These are phyloP conservation scores for Brasenia schreberi DNA, from an alignment of 164 flowering plant genomes.

Conservation along the genomic window DNA sequence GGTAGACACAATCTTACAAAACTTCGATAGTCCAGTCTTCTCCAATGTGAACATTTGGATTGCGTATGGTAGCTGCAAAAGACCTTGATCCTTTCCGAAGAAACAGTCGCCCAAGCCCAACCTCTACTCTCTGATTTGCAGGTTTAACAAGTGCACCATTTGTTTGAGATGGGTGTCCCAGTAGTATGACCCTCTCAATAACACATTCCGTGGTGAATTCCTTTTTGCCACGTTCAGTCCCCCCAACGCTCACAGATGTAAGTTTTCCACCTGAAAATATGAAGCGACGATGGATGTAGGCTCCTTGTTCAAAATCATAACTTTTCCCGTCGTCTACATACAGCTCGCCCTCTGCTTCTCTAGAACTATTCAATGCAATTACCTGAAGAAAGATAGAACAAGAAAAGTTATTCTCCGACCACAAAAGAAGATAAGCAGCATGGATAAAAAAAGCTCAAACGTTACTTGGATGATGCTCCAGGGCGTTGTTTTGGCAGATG, in stretches of 20 bases:
- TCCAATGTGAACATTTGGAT: constrained; percentile 51
- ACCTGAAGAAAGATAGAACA: constrained; percentile 32
- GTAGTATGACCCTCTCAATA: constrained; percentile 72
- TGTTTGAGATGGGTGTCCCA: constrained; percentile 36
- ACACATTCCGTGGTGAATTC: constrained; percentile 35
- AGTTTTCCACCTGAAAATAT: constrained; percentile 65
- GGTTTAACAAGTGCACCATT: constrained; percentile 66
- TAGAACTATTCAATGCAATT: constrained; percentile 72
- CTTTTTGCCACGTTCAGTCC: constrained; percentile 15
- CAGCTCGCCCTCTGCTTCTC: constrained; percentile 85
- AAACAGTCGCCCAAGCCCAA: constrained; percentile 57
- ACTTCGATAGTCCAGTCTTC: constrained; percentile 81
- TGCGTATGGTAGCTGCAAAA: constrained; percentile 46
- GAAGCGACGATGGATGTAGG: constrained; percentile 77
- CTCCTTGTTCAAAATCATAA: constrained; percentile 68
- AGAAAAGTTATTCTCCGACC: neutral
- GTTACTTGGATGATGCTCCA: no score
- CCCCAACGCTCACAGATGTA: constrained; percentile 33
- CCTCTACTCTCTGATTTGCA: constrained; percentile 32
- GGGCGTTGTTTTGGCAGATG: no score
- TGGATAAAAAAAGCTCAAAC: no score
- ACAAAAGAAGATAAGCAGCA: no score
- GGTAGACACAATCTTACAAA: constrained; percentile 19
- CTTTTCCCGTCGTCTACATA: constrained; percentile 92
- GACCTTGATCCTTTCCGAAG: constrained; percentile 25